Base-by-base conservation (phyloP, 2,329 filamentous ascomycete species). In the Helicocarpus griseus region DNA sequence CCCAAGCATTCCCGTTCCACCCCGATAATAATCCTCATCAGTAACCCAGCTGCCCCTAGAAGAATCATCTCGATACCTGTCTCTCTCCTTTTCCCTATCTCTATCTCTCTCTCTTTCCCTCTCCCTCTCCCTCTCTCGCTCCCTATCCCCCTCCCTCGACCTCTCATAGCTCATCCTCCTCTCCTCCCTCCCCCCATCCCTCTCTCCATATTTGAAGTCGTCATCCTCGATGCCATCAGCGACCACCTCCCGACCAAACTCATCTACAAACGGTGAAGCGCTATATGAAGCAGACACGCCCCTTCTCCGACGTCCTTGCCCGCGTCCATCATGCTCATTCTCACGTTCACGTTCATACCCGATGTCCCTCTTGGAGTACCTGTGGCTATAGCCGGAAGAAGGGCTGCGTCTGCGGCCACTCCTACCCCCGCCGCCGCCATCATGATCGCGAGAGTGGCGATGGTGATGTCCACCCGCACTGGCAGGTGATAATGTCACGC, bases 1-100 rank as follows among this genome's bases (percentile, higher is more conserved):
- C 6, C 55, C 57, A 22, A 55, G 49, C 39, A 54, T 50, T 38
- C 61, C 65, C 39, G 52, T 51, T 38, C 61, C 63, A 28, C 52
- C 14, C 3, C 68, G 64, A 51, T 71, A 70, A 58, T 69, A 70
- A n/a, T 70, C 67, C 22, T 71, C 68, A 17, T 66, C 67, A 39
- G 52, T 60, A 24, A 55, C 58, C 53, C 67, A 68, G 43, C 56
- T 63, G 31, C 58, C 57, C 35, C 62, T 60, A 14, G 58, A 53
- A 13, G 56, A 50, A 38, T 61, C 57, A 40, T 63, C 60, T 29
- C 59, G 60, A 40, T 48, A 54, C 40, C 56, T 60, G 28, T 52
- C 57, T 39, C 58, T 64, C 45, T 65, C 59, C 41, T 11, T 9
- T 17, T 33, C 11, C 29, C 2, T 19, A 11, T 35, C n/a, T 1